phyloP scores from a whole-genome alignment of 179 eudicot species.

The Heliamphora pulchella region DNA sequence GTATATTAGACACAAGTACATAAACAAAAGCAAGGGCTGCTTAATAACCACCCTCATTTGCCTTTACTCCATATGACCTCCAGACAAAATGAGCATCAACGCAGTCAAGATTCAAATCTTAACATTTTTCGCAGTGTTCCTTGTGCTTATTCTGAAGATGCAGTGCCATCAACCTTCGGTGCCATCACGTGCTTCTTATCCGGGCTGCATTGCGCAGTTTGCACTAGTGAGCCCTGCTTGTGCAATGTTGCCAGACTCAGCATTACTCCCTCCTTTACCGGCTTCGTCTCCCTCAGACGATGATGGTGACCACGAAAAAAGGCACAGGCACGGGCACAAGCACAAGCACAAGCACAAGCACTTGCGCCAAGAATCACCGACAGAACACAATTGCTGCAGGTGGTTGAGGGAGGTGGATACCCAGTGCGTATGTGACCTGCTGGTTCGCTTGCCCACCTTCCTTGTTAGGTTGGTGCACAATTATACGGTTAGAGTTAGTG shows the following conservation, averaged over 20 bases:
- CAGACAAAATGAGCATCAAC: background rate
- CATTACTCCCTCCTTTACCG: conserved; percentile 20
- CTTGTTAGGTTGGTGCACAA: background rate
- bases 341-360: conserved; percentile 10
- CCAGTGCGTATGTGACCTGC: background rate
- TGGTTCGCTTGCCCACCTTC: background rate
- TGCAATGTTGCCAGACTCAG: conserved; percentile 30
- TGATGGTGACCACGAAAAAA: background rate
- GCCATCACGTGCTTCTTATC: conserved; percentile 15
- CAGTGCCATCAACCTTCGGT: background rate
- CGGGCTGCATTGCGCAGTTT: conserved; percentile 43
- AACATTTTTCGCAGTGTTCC: background rate
- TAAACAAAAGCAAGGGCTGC: conserved; percentile 16
- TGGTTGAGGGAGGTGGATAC: background rate
- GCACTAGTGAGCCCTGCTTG: conserved; percentile 49
- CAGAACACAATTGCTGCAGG: background rate
- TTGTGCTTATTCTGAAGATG: background rate
- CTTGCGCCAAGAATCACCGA: background rate
- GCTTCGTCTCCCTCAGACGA: background rate
- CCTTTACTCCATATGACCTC: background rate
- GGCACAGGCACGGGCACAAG: background rate
- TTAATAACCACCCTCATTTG: background rate
- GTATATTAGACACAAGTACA: conserved; percentile 26
- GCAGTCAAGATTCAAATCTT: background rate
- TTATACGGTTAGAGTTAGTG: background rate